phyloP scores from a whole-genome alignment of 2,329 filamentous ascomycete genomes.

The Diaporthe sp. region DNA sequence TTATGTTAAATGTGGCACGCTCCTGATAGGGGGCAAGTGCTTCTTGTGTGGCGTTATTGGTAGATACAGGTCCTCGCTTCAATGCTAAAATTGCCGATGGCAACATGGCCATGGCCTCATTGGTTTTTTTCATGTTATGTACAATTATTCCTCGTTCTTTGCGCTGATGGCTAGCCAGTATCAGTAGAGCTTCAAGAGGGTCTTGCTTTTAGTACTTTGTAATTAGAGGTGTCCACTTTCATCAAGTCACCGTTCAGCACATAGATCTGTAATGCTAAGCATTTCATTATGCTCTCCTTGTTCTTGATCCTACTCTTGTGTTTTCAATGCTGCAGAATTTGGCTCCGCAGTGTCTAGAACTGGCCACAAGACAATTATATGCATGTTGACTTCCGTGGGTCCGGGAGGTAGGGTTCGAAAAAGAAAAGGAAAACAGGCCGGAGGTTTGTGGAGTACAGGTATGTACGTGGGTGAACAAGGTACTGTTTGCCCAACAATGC shows the following conservation, averaged over 20 bases:
- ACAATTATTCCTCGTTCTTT: no score
- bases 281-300: neutral
- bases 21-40: neutral
- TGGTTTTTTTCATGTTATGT: neutral
- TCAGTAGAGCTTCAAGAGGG: neutral
- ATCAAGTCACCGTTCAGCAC: neutral
- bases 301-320: neutral
- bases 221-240: neutral
- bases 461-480: neutral
- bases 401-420: no score
- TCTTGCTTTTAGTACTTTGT: neutral
- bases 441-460: no score
- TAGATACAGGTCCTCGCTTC: slow-evolving; percentile 19
- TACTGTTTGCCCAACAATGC: neutral
- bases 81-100: slow-evolving; percentile 4
- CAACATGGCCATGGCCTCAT: neutral
- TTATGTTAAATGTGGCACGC: neutral
- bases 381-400: no score
- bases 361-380: neutral
- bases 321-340: neutral
- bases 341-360: no score
- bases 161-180: neutral
- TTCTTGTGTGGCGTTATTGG: neutral
- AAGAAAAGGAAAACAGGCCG: no score
- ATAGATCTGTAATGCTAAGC: neutral